phyloP scores from a whole-genome alignment of 352 stramenopile genomes.

The Phytophthora citricola region DNA sequence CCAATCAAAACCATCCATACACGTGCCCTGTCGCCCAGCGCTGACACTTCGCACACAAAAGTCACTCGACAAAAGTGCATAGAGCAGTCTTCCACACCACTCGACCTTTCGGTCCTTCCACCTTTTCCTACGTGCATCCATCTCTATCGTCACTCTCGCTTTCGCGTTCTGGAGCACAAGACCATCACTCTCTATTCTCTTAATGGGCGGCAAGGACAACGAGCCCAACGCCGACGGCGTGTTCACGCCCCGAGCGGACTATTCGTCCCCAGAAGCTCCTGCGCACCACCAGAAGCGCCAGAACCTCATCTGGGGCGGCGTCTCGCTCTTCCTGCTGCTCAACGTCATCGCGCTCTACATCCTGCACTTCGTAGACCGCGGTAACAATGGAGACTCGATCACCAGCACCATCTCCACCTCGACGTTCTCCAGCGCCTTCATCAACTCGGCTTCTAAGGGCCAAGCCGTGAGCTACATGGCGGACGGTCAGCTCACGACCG shows the following conservation, averaged over 20 bases:
- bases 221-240: slow-evolving; percentile 53
- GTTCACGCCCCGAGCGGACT: slow-evolving; percentile 55
- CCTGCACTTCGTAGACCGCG: slow-evolving; percentile 79
- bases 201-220: slow-evolving; percentile 47
- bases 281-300: slow-evolving; percentile 37
- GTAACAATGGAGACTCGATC: slow-evolving; percentile 37
- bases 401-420: slow-evolving; percentile 48
- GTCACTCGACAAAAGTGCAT: slow-evolving; percentile 12
- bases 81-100: slow-evolving; percentile 15
- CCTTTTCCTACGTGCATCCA: slow-evolving; percentile 4
- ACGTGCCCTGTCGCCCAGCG: neutral
- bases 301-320: slow-evolving; percentile 40
- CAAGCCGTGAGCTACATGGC: slow-evolving; percentile 70
- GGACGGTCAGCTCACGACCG: slow-evolving; percentile 55
- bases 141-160: slow-evolving; percentile 21
- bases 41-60: slow-evolving; percentile 11
- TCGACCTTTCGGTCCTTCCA: slow-evolving; percentile 6
- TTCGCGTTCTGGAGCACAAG: slow-evolving; percentile 16
- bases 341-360: slow-evolving; percentile 89
- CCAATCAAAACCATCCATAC: slow-evolving; percentile 15
- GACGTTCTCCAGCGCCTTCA: slow-evolving; percentile 32
- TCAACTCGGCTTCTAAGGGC: slow-evolving; percentile 41
- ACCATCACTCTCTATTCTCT: neutral
- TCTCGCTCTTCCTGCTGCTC: slow-evolving; percentile 68
- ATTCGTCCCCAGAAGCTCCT: slow-evolving; percentile 37